Evolutionary conservation across 164 flowering plant genomes (phyloP), one percentile per base, ranked within the genome.

Genomic region (Liquidambar formosana): DNA sequence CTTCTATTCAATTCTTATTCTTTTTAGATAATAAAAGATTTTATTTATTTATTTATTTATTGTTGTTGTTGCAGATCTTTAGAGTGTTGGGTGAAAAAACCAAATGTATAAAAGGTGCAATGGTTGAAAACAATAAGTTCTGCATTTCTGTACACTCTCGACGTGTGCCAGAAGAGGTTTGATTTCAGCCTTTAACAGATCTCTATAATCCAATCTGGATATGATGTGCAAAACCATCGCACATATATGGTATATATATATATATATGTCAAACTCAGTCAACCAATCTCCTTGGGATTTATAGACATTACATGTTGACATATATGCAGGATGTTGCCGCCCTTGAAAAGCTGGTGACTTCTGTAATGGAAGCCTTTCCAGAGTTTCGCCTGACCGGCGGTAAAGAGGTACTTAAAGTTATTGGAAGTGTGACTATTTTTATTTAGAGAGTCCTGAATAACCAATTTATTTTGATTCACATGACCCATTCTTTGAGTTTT

Each of bases 111-210:
- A 14, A 63, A n/a, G 82, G 80, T n/a, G 61, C 73, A 0, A 54
- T 12, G 33, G 69, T 71, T 25, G 82, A 79, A 66, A 69, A 79
- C 59, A 70, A 79, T 46, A 76, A 49, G 41, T 79, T 67, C 49
- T 79, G 82, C 49, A 25, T 68, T 11, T 79, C 82, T 41, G 80
- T 79, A 48, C 82, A 79, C 56, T 76, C 12, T 25, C 70, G 82
- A 1, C 48, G 57, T 25, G 80, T 79, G 14, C 21, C 64, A 27
- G 63, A 65, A 43, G 33, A 46, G 38, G 27, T 27, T 48, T 64
- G 47, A 6, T 65, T 43, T 53, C 13, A 25, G 6, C 43, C 26
- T n/a, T 13, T 44, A 57, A 38, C 52, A 33, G 21, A 38, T 49
- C 6, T 33, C 2, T 6, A 33, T 33, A 21, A 45, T 14, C 15